A percentile compares a stretch with the other conserved stretches of the same genome.
phyloP scores from a whole-genome alignment of 108 stramenopile genomes.

The Pseudonitzschia multiseries region DNA sequence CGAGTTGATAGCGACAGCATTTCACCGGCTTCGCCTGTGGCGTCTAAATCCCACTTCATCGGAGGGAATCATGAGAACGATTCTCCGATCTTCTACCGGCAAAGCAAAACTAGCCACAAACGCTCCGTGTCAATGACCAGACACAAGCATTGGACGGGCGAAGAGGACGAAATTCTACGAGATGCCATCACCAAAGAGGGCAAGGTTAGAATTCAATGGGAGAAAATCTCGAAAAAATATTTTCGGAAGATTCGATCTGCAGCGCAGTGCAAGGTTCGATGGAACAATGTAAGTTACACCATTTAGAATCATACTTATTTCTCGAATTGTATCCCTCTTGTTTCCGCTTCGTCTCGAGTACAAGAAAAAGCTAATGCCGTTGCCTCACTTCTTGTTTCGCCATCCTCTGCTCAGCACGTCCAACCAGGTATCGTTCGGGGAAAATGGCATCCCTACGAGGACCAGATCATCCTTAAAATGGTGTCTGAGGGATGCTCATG shows the following conservation, averaged over 20 bases:
- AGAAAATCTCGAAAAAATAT: conserved; percentile 26
- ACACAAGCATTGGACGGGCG: conserved; percentile 36
- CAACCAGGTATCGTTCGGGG: conserved; percentile 89
- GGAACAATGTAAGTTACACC: conserved; percentile 74
- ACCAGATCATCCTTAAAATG: conserved; percentile 58
- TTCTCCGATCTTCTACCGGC: neutral
- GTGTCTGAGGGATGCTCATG: conserved; percentile 48
- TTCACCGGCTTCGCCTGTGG: no score
- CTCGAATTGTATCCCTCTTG: neutral
- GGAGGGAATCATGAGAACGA: no score
- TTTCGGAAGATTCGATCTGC: conserved; percentile 56
- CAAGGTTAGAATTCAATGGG: conserved; percentile 21
- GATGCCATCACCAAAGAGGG: conserved; percentile 21
- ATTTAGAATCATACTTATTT: neutral
- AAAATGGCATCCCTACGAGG: conserved; percentile 76
- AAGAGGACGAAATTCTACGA: conserved; percentile 37
- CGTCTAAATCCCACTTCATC: no score
- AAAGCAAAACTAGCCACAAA: neutral
- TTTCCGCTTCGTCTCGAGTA: neutral
- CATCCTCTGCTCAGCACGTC: conserved; percentile 37
- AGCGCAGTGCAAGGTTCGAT: conserved; percentile 89
- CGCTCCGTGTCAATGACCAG: neutral
- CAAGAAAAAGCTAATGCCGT: neutral
- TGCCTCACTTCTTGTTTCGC: neutral
- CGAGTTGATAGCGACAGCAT: no score